Percentiles rank a stretch among this genome's conserved stretches.
These are phyloP conservation scores for Phytophthora quininea DNA, from an alignment of 352 stramenopile species.

Conservation along the genomic window DNA sequence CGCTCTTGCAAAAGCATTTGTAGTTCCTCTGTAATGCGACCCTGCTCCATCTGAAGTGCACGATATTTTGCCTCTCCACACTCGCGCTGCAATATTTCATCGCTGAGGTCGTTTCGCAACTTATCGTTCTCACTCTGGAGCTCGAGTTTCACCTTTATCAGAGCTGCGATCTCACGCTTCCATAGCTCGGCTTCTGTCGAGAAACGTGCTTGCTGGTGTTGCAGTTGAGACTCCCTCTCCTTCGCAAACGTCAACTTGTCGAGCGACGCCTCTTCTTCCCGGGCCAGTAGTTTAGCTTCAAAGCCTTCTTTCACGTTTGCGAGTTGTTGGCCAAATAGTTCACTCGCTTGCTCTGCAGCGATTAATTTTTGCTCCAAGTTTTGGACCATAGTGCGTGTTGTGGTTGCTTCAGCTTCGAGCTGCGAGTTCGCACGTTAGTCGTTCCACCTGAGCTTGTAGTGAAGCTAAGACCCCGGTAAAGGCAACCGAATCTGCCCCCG, in stretches of 20 bases:
- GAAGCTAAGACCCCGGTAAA: conserved; percentile 27
- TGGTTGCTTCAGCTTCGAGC: conserved; percentile 25
- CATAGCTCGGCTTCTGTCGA: conserved; percentile 42
- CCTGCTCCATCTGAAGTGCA: conserved; percentile 14
- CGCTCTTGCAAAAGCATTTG: conserved; percentile 22
- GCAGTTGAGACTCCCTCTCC: conserved; percentile 42
- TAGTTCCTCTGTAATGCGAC: conserved; percentile 23
- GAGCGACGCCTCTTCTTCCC: conserved; percentile 37
- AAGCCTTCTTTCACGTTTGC: conserved; percentile 53
- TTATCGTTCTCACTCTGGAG: conserved; percentile 38
- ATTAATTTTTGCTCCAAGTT: conserved; percentile 46
- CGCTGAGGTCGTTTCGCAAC: conserved; percentile 23
- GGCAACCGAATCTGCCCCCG: neutral
- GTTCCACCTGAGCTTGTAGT: conserved; percentile 26
- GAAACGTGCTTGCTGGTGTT: conserved; percentile 41
- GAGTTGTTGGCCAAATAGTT: conserved; percentile 46
- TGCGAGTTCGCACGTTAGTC: conserved; percentile 28
- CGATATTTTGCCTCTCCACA: conserved; percentile 18
- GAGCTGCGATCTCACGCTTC: conserved; percentile 50
- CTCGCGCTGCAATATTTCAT: conserved; percentile 11
- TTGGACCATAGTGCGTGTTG: conserved; percentile 21
- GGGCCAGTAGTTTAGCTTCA: conserved; percentile 43
- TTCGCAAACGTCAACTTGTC: conserved; percentile 37
- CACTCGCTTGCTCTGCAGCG: conserved; percentile 45
- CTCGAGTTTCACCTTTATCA: conserved; percentile 51